Base-by-base conservation (phyloP, 768 basidiomycete genomes). In the Fibroporia radiculosa region DNA sequence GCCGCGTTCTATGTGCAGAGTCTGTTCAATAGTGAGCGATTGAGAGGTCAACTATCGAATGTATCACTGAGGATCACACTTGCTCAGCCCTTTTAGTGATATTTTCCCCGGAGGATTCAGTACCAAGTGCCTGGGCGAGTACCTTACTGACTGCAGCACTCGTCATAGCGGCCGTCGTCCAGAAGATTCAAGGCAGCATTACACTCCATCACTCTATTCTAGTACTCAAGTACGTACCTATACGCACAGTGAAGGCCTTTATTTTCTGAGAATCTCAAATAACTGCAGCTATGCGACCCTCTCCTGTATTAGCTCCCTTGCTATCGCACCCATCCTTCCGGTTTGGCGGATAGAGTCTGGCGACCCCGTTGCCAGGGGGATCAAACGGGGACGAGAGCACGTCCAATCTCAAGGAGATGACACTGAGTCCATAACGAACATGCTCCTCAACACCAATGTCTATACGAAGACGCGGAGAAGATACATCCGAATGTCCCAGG, bases 1-100 rank as follows among this genome's bases (percentile, higher is more conserved):
- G 42, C 50, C 11, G 59, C 59, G 22, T 60, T 60, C 48, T 60
- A 60, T 34, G 14, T 55, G 2, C 59, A 60, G 32, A 60, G 59
- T 26, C 18, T 53, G 10, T 36, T 60, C 38, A 56, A 57, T 32
- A 49, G 58, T 57, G 39, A 44, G 58, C 49, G 7, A 8, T 35
- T 18, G 13, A 35, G 13, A 35, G 14, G 6, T 35, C 6, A n/a
- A n/a, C 34, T n/a, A 18, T 26, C 12, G 5, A 37, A 19, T 32
- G 33, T 22, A 18, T 14, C 13, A 39, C 42, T 37, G 24, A 36
- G 22, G 32, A 5, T 24, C 18, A 8, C 31, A 35, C 28, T 59
- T 10, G 29, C 14, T 16, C 25, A 60, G 58, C 58, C 1, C 46
- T 60, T 23, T 47, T 60, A 4, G 55, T 60, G 8, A 44, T 54